Evolutionary conservation across 345 rosid species (phyloP), one percentile per base, ranked within the genome.

Genomic region (Heritiera littoralis): DNA sequence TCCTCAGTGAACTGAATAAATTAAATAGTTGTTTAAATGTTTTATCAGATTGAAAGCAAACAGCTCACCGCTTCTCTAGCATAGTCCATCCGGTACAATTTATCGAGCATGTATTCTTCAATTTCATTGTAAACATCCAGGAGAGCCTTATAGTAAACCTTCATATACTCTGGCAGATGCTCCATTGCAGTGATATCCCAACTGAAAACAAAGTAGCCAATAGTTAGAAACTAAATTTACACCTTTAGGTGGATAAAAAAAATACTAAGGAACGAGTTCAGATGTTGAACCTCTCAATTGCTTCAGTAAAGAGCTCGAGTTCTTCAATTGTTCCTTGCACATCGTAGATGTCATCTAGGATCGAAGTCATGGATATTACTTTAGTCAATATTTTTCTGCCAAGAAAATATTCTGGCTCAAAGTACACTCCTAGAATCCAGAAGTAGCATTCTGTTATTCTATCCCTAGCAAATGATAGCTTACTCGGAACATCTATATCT

Each of bases 321-420:
- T 89, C 90, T 41, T 85, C 86, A 28, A 64, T 45, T 10, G 90
- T 85, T 32, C 87, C 92, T 76, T 81, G 80, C 0, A n/a, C 65
- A 75, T 88, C 90, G 23, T 86, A 86, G 0, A 67, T 86, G 20
- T 87, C 92, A 80, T 89, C 92, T 0, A 83, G 35, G 3, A 80
- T 43, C 13, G 88, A 73, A 1, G 76, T 0, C 45, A 87, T 15
- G 9, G 83, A 45, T 0, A 82, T 72, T 1, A 77, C 7, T 82
- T 83, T 87, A 43, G 89, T 85, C 63, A 77, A 6, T 6, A 58
- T 17, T 54, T 0, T 74, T 76, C 90, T 82, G 18, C 49, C 83
- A 1, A 59, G 1, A 6, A 63, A 14, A 51, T 54, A 82, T 9
- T 85, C 70, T 9, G 90, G 89, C 77, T 87, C 88, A 11, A 66